These are phyloP conservation scores for Solanum rostratum DNA, from an alignment of 257 asterid genomes.

Conservation along the genomic window DNA sequence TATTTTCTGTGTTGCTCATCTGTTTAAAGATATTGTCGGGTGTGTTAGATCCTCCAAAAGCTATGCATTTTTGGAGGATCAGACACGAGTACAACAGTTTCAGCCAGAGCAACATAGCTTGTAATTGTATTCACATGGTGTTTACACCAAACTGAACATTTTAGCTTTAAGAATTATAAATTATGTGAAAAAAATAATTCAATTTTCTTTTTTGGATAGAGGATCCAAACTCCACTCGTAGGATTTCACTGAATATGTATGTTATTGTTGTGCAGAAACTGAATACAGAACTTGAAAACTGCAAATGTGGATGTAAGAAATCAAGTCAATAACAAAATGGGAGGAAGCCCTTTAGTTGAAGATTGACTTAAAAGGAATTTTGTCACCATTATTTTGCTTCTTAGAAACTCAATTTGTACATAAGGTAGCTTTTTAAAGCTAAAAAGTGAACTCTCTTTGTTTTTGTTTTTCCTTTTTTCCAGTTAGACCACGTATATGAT, in stretches of 20 bases:
- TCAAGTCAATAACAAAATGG: slow-evolving; percentile 2
- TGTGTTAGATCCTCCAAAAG: background rate
- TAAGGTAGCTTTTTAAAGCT: background rate
- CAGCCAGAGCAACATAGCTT: background rate
- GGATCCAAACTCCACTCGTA: too few species aligned
- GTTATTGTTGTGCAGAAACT: slow-evolving; percentile 35
- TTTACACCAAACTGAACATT: background rate
- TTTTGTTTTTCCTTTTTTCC: background rate
- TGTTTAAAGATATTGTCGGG: background rate
- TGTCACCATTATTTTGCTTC: background rate
- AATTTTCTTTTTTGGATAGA: background rate
- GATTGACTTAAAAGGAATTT: background rate
- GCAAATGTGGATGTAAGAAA: slow-evolving; percentile 72
- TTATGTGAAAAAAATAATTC: background rate
- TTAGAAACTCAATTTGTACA: background rate
- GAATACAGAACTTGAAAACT: slow-evolving; percentile 50
- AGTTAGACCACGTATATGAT: background rate
- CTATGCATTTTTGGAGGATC: background rate
- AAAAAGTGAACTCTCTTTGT: background rate
- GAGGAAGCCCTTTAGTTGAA: background rate
- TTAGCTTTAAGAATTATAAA: background rate
- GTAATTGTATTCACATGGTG: background rate
- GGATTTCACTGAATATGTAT: too few species aligned
- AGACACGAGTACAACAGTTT: background rate
- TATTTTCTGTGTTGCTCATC: background rate